Evolutionary conservation across 108 stramenopile genomes (phyloP).

Genomic region (Schizochytrium sp.): DNA sequence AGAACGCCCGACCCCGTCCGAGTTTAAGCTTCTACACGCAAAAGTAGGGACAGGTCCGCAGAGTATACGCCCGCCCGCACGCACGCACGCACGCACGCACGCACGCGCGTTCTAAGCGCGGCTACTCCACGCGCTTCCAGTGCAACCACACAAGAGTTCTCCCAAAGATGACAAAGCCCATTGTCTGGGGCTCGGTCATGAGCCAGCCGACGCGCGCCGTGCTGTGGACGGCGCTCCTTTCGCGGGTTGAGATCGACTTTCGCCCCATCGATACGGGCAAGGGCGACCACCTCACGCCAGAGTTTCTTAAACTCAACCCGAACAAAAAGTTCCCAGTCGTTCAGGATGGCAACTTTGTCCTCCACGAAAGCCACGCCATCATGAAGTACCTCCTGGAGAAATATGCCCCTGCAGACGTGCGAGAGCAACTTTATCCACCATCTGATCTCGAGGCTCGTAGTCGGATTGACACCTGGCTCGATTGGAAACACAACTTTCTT

Average conservation of each 20-base stretch:
- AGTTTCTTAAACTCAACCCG: slow-evolving; percentile 9
- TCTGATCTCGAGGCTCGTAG: not conserved
- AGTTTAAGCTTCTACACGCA: too few species aligned
- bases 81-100: too few species aligned
- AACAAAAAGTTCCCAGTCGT: not conserved
- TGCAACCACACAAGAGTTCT: too few species aligned
- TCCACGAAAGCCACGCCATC: not conserved
- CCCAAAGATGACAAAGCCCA: too few species aligned
- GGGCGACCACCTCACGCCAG: not conserved
- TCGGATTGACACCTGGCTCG: not conserved
- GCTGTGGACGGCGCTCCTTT: not conserved
- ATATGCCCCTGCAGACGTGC: not conserved
- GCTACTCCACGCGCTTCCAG: too few species aligned
- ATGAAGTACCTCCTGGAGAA: slow-evolving; percentile 4
- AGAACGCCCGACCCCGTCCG: too few species aligned
- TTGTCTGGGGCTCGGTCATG: not conserved
- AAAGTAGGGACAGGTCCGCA: too few species aligned
- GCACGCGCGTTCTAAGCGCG: too few species aligned
- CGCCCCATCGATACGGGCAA: not conserved
- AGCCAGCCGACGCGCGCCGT: not conserved
- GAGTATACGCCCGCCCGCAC: too few species aligned
- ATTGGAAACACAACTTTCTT: not conserved
- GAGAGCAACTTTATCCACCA: not conserved
- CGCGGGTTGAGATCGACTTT: not conserved
- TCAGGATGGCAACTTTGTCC: not conserved